Percentiles rank a stretch among this genome's conserved stretches.
Conservation (phyloP, 352 stramenopile genomes). For the Globisporangium echinulatum region DNA sequence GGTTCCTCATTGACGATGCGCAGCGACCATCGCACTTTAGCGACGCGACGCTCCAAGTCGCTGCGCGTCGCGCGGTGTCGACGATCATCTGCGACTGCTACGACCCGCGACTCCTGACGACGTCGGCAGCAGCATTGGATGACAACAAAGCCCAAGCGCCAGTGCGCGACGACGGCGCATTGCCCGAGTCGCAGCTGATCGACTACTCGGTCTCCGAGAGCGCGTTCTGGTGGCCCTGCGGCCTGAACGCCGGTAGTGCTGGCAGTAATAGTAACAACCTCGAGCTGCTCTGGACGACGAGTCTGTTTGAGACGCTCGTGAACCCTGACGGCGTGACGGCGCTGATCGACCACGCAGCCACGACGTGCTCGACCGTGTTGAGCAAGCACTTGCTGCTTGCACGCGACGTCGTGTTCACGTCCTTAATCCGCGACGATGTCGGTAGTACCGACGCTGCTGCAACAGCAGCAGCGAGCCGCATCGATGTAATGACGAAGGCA, state of each 20-base stretch:
- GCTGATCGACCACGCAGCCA: conserved; percentile 69
- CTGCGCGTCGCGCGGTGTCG: conserved; percentile 50
- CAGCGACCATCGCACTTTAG: conserved; percentile 44
- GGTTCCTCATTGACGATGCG: conserved; percentile 49
- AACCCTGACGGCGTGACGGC: conserved; percentile 53
- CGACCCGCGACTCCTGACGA: conserved; percentile 36
- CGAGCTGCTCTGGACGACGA: conserved; percentile 58
- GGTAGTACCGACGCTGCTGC: neutral
- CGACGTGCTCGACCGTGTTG: conserved; percentile 65
- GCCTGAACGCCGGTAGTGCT: conserved; percentile 9
- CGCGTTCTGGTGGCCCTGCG: conserved; percentile 79
- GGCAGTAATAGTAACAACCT: conserved; percentile 8
- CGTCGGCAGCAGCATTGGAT: conserved; percentile 9
- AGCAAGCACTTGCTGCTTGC: conserved; percentile 78
- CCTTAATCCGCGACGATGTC: conserved; percentile 21
- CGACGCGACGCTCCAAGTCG: conserved; percentile 37
- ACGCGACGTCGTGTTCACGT: conserved; percentile 54
- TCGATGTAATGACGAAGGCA: conserved; percentile 27
- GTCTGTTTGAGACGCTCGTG: conserved; percentile 61
- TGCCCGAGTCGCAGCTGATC: conserved; percentile 65
- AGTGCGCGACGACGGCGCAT: conserved; percentile 45
- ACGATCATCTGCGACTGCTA: conserved; percentile 77
- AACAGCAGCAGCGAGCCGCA: conserved; percentile 7
- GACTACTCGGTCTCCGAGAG: conserved; percentile 73
- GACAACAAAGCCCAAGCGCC: conserved; percentile 14